Conservation (phyloP, 257 asterid species). For the Henckelia pumila region DNA sequence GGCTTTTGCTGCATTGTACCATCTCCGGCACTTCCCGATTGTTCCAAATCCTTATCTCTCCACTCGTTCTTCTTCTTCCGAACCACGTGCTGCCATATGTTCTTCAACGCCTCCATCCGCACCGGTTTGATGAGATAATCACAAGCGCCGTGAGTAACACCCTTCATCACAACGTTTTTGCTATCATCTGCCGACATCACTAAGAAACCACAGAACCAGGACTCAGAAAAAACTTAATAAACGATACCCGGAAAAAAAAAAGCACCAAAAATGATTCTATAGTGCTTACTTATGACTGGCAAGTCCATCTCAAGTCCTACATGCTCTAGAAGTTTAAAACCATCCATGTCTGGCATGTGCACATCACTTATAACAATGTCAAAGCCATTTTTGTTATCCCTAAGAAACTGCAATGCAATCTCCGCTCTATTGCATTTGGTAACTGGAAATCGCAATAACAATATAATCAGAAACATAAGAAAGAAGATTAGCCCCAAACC, state of each 20-base stretch:
- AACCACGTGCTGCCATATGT: constrained; percentile 97
- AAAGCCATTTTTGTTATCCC: constrained; percentile 68
- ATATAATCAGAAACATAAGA: background rate
- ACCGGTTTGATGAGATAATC: constrained; percentile 95
- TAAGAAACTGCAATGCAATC: constrained; percentile 56
- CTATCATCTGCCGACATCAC: constrained; percentile 99
- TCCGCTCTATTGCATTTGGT: constrained; percentile 85
- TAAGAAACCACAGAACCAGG: constrained; percentile 25
- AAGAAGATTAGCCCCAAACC: constrained; percentile 5
- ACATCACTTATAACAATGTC: constrained; percentile 93
- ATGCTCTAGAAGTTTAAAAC: constrained; percentile 84
- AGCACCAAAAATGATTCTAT: background rate
- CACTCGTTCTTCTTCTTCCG: constrained; percentile 71
- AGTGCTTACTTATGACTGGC: constrained; percentile 87
- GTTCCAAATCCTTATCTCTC: constrained; percentile 72
- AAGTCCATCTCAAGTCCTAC: constrained; percentile 94
- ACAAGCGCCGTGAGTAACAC: constrained; percentile 92
- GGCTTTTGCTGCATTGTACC: constrained; percentile 58
- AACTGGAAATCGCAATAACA: constrained; percentile 41
- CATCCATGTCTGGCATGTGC: constrained; percentile 99
- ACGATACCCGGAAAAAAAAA: background rate
- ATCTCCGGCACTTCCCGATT: constrained; percentile 62
- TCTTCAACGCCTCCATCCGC: constrained; percentile 89
- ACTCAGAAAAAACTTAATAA: constrained; percentile 10
- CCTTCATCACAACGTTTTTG: constrained; percentile 86